A percentile compares a stretch with the other conserved stretches of the same genome.
phyloP scores from a whole-genome alignment of 2,329 filamentous ascomycete genomes.

The Drechmeria coniospora region DNA sequence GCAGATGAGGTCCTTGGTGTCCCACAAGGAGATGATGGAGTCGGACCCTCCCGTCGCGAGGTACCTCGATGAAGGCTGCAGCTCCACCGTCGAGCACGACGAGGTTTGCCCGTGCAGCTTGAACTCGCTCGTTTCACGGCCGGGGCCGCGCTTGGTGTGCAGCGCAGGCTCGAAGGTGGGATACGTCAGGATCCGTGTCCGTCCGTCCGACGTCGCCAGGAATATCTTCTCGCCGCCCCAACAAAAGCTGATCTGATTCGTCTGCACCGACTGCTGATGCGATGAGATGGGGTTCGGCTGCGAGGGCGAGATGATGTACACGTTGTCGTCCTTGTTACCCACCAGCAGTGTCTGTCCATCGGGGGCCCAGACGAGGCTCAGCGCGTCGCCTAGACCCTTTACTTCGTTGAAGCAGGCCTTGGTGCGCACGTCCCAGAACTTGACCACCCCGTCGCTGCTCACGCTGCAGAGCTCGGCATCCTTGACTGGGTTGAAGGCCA shows the following conservation, averaged over 20 bases:
- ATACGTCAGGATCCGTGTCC: constrained; percentile 53
- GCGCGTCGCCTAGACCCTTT: constrained; percentile 48
- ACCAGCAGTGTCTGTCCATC: constrained; percentile 55
- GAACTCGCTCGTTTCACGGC: constrained; percentile 34
- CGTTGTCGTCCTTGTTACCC: constrained; percentile 51
- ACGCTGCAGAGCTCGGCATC: constrained; percentile 65
- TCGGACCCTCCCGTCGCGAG: constrained; percentile 64
- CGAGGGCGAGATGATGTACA: constrained; percentile 47
- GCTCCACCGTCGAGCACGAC: constrained; percentile 50
- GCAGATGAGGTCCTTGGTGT: constrained; percentile 64
- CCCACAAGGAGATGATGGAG: constrained; percentile 62
- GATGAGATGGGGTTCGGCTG: constrained; percentile 38
- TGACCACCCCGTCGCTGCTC: constrained; percentile 56
- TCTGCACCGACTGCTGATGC: constrained; percentile 47
- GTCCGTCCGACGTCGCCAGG: constrained; percentile 55
- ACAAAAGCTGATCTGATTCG: constrained; percentile 60
- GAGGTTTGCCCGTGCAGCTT: constrained; percentile 58
- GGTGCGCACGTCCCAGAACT: constrained; percentile 67
- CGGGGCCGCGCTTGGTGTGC: constrained; percentile 30
- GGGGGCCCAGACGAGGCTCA: constrained; percentile 60
- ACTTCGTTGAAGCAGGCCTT: constrained; percentile 57
- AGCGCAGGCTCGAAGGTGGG: constrained; percentile 44
- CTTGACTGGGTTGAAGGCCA: constrained; percentile 63
- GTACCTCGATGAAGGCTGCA: constrained; percentile 56
- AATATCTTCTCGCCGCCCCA: constrained; percentile 59